Base-by-base conservation (phyloP, 1,284 basidiomycete species). In the Cryptococcus sp. region DNA sequence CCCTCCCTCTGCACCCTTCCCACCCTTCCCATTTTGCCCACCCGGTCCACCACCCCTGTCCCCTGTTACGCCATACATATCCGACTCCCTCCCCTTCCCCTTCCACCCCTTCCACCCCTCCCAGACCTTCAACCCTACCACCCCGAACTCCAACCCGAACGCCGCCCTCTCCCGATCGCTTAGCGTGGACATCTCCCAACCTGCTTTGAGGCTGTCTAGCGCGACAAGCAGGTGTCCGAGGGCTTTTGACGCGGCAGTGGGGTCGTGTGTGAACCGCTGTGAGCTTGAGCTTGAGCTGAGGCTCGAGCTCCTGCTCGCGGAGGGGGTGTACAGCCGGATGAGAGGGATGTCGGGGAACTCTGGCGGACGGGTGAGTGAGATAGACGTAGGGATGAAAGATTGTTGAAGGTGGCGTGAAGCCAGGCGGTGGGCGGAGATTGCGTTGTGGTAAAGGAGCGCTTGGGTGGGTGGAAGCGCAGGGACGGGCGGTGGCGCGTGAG, bases 391-490 rank as follows among this genome's bases (percentile, higher is more conserved):
- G 7, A 76, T 55, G 44, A 72, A 74, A 1, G 63, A 61, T 59
- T 76, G 72, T 45, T 67, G 67, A n/a, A 69, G 55, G 51, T 73
- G 71, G 2, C 53, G 48, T 11, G 71, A 60, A 2, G 64, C 58
- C 20, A 33, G 9, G 9, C 52, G 47, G 57, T 73, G 70, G 12
- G 73, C 69, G 2, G 62, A 51, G 4, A 64, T 18, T 3, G 73
- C 72, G 9, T 61, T 45, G 53, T 73, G 66, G 51, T 68, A 74
- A 3, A 76, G 60, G 23, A 71, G 50, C 7, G 67, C 56, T 3
- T 51, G 33, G 12, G 46, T 52, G 6, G 57, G 44, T 9, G 48
- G 38, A 2, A 28, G 16, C n/a, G 55, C 11, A 6, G 45, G 20
- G 0, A 24, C 1, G 42, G 51, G 21, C 18, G 40, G 18, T 45